Percentiles rank a stretch among this genome's conserved stretches.
phyloP scores from a whole-genome alignment of 2,329 filamentous ascomycete genomes.

The Parafenestella ontariensis region DNA sequence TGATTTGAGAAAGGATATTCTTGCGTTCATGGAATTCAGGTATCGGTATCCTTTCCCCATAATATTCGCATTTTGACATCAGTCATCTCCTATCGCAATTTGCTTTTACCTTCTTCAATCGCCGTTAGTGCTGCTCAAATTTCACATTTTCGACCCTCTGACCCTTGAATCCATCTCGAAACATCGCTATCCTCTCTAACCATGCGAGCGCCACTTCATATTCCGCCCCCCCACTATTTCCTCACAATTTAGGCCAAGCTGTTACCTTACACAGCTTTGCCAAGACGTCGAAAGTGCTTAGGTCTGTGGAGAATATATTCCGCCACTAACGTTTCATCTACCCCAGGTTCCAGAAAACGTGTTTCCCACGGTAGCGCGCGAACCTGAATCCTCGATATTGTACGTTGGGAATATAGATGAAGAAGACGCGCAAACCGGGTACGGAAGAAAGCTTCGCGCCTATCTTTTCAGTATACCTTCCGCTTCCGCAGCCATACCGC shows the following conservation, averaged over 20 bases:
- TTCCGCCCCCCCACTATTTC: not conserved
- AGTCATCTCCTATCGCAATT: not conserved
- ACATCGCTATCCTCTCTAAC: not conserved
- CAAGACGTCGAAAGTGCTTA: conserved; percentile 32
- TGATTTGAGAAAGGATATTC: conserved; percentile 4
- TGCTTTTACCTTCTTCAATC: not conserved
- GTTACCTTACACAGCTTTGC: conserved; percentile 16
- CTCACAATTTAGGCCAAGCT: conserved; percentile 4
- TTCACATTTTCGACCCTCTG: not conserved
- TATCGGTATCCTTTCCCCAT: not conserved
- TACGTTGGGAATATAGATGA: not conserved
- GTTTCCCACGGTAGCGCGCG: not conserved
- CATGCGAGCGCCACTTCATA: not conserved
- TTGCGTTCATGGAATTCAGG: not conserved
- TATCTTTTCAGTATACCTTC: not conserved
- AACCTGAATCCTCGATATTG: not conserved
- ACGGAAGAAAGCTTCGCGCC: not conserved
- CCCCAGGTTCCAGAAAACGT: conserved; percentile 11
- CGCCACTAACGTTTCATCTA: conserved; percentile 36
- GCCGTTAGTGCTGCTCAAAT: not conserved
- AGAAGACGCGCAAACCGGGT: not conserved
- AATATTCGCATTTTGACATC: not conserved
- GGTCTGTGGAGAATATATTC: conserved; percentile 22
- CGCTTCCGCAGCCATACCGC: not conserved
- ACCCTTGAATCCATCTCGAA: not conserved